phyloP scores from a whole-genome alignment of 2,329 filamentous ascomycete species.

The Catunica adiposa region DNA sequence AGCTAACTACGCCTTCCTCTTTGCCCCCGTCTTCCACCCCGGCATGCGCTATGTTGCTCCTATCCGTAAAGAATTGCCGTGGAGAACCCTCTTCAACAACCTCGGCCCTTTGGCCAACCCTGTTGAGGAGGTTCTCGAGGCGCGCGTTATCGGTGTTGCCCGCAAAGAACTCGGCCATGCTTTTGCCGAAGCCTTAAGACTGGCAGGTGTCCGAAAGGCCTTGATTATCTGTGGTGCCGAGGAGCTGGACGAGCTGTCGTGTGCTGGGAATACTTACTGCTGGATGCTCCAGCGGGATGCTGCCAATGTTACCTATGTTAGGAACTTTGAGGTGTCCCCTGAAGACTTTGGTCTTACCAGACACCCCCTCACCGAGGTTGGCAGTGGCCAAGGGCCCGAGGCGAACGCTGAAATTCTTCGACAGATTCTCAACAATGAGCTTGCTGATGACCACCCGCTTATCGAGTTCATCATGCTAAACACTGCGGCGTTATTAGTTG shows the following conservation, averaged over 20 bases:
- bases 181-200: conserved; percentile 68
- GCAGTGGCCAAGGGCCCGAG: conserved; percentile 65
- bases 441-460: conserved; percentile 64
- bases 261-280: conserved; percentile 73
- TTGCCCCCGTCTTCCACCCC: conserved; percentile 89
- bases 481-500: conserved; percentile 71
- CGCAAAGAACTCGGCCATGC: conserved; percentile 72
- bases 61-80: conserved; percentile 74
- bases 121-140: conserved; percentile 68
- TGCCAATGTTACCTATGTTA: conserved; percentile 35
- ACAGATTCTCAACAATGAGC: conserved; percentile 55
- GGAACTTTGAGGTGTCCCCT: conserved; percentile 63
- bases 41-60: conserved; percentile 81
- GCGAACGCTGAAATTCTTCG: conserved; percentile 79
- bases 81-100: conserved; percentile 95
- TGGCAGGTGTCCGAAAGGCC: conserved; percentile 65
- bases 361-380: conserved; percentile 63
- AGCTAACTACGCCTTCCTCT: conserved; percentile 89
- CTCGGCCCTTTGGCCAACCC: conserved; percentile 87
- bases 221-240: conserved; percentile 87
- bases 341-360: conserved; percentile 70
- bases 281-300: conserved; percentile 51
- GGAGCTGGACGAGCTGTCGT: conserved; percentile 89
- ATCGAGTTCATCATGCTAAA: conserved; percentile 91
- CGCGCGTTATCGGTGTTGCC: conserved; percentile 83